Base-by-base conservation (phyloP, 495 filamentous ascomycete species). In the Talaromyces adpressus region DNA sequence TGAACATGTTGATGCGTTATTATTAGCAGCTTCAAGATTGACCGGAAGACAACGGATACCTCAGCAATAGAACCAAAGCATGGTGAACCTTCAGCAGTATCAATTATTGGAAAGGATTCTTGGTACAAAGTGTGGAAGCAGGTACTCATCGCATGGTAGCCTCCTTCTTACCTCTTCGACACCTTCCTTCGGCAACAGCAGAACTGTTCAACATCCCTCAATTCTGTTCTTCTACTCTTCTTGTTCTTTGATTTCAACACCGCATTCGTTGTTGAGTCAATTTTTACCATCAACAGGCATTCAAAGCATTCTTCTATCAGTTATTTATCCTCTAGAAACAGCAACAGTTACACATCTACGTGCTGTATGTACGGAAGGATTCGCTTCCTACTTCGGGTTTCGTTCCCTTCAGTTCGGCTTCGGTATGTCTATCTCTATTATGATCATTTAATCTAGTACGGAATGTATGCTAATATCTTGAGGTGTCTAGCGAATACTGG, bases 361-460 rank as follows among this genome's bases (percentile, higher is more conserved):
- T 60, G 36, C 51, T 22, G 60, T 20, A 62, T 62, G 60, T 52
- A 52, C 60, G 60, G 60, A 22, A 39, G 60, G 27, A 18, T 62
- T 53, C 60, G 12, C n/a, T 29, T 62, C 25, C 27, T 62, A 30
- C 23, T 62, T 34, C 60, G 60, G 39, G 41, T 47, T 62, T 47
- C 60, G 23, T 62, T 62, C 29, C 45, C 45, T 49, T 41, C 45
- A 32, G 1, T 32, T 3, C 25, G 45, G 14, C 9, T 32, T 12
- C 41, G 29, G 60, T 62, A 56, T 27, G 23, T 16, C 3, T 8
- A 27, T 14, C 27, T 25, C 52, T 25, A 56, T 7, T 30, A 16
- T 56, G 5, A 7, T 4, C 6, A 32, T 39, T 39, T 2, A 0
- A 20, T 22, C 5, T 2, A 14, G 32, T 59, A 9, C 6, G 0